Evolutionary conservation across 1,284 basidiomycete genomes (phyloP).

Genomic region (Sphagnurus paluster): DNA sequence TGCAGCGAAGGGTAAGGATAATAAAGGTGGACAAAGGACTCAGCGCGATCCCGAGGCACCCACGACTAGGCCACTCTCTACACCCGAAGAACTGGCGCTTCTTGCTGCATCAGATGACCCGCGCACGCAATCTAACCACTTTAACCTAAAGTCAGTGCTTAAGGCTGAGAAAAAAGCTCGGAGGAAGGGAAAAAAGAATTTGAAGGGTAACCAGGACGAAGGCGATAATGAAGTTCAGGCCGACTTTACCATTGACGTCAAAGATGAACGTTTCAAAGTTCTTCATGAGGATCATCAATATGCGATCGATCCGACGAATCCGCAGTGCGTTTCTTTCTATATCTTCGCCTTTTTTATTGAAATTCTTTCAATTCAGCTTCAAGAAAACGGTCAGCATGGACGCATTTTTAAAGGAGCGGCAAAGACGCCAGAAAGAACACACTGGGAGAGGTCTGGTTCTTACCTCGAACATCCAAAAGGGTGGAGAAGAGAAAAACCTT

Average conservation of each 20-base stretch:
- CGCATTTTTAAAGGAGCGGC: conserved; percentile 73
- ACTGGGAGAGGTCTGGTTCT: conserved; percentile 23
- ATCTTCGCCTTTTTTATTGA: conserved; percentile 9
- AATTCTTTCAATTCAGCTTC: conserved; percentile 53
- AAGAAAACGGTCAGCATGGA: conserved; percentile 90
- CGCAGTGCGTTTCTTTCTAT: conserved; percentile 63
- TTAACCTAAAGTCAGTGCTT: conserved; percentile 89
- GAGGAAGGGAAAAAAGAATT: conserved; percentile 53
- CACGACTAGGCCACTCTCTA: conserved; percentile 26
- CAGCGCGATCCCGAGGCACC: not conserved
- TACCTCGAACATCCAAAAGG: conserved; percentile 1
- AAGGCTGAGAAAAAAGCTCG: conserved; percentile 76
- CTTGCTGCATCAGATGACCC: conserved; percentile 61
- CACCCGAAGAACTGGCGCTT: conserved; percentile 67
- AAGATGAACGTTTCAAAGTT: conserved; percentile 87
- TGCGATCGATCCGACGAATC: conserved; percentile 95
- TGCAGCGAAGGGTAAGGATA: conserved; percentile 8
- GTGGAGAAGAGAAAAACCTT: conserved; percentile 45
- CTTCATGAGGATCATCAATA: conserved; percentile 90
- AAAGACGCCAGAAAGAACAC: conserved; percentile 54
- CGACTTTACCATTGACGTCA: conserved; percentile 83
- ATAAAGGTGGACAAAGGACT: conserved; percentile 19
- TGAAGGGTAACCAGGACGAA: conserved; percentile 41
- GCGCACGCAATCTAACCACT: conserved; percentile 69
- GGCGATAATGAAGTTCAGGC: conserved; percentile 66